Evolutionary conservation across 2,329 filamentous ascomycete genomes (phyloP).

Genomic region (Aspergillus latus): DNA sequence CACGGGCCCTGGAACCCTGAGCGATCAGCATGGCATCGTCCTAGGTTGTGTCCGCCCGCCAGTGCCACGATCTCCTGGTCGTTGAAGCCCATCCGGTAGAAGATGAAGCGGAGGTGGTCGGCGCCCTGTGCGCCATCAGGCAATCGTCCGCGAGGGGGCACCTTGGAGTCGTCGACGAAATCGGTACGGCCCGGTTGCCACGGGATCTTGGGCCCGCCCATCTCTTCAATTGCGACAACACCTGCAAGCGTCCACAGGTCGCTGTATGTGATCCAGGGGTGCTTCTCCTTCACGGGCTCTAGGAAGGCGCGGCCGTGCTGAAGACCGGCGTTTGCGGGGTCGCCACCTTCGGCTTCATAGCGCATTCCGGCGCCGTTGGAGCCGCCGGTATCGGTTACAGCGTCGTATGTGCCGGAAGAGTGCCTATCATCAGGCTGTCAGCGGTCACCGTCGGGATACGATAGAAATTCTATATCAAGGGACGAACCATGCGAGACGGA

Average conservation of each 20-base stretch:
- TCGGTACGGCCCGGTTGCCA: constrained; percentile 63
- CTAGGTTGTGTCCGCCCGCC: constrained; percentile 57
- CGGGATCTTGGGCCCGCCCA: constrained; percentile 59
- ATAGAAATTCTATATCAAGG: too few relatives aligned
- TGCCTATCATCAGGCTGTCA: constrained; percentile 47
- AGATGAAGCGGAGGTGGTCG: constrained; percentile 57
- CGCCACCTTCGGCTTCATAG: constrained; percentile 63
- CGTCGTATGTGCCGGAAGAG: constrained; percentile 63
- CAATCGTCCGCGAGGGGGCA: constrained; percentile 59
- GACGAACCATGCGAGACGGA: constrained; percentile 61
- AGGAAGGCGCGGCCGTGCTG: constrained; percentile 64
- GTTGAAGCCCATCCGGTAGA: constrained; percentile 61
- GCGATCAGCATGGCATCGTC: constrained; percentile 56
- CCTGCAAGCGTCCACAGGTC: constrained; percentile 66
- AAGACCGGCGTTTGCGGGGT: constrained; percentile 65
- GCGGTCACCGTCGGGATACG: neutral
- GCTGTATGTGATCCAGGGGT: constrained; percentile 65
- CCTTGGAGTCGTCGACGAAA: constrained; percentile 59
- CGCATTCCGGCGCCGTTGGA: constrained; percentile 67
- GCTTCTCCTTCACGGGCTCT: constrained; percentile 59
- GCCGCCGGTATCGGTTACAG: constrained; percentile 60
- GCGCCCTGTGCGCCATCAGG: constrained; percentile 56
- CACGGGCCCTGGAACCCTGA: constrained; percentile 60
- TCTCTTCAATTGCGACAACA: constrained; percentile 58
- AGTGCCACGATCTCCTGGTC: constrained; percentile 62